Evolutionary conservation across 257 asterid species (phyloP), one percentile per base, ranked within the genome.

Genomic region (Sherardia arvensis): DNA sequence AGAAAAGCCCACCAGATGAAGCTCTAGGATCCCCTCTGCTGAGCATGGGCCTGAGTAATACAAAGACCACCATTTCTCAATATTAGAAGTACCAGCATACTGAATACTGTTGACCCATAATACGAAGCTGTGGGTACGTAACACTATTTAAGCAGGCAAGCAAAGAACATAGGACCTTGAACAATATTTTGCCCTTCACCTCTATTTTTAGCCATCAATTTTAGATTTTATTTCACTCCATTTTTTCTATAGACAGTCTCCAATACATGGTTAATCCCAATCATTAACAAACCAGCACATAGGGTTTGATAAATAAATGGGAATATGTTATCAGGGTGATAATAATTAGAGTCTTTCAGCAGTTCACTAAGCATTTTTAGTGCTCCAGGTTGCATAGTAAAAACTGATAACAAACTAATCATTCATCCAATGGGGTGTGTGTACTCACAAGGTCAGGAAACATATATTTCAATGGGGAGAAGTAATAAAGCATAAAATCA

Each of bases 11-110:
- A 74, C 74, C 82, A 67, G 62, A 71, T 62, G 73, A 75, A 79
- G 83, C 76, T 74, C 71, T 70, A 76, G 79, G 81, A 76, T 79
- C 79, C 71, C 77, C 74, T 72, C 74, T 67, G 74, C 67, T 53
- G 74, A 66, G 79, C 66, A 47, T 71, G 73, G 68, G 78, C 85
- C 85, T 69, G 78, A 77, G 80, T 69, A 74, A 71, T 67, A 77
- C 68, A 74, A 76, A 77, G 73, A 74, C 74, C 72, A 69, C 57
- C 74, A 71, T 72, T 66, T 69, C 75, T 68, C 68, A 75, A 76
- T 58, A 38, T 38, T 4, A 38, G 17, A 38, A 38, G 58, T 61
- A 29, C 67, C 47, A 68, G 49, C 66, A 70, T 33, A 64, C 14
- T 33, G 27, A 55, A 73, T 55, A 62, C 70, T 25, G 30, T 30